A percentile compares a stretch with the other conserved stretches of the same genome.
Evolutionary conservation across 2,329 filamentous ascomycete genomes (phyloP).

Genomic region (Purpureocillium lavendulum): DNA sequence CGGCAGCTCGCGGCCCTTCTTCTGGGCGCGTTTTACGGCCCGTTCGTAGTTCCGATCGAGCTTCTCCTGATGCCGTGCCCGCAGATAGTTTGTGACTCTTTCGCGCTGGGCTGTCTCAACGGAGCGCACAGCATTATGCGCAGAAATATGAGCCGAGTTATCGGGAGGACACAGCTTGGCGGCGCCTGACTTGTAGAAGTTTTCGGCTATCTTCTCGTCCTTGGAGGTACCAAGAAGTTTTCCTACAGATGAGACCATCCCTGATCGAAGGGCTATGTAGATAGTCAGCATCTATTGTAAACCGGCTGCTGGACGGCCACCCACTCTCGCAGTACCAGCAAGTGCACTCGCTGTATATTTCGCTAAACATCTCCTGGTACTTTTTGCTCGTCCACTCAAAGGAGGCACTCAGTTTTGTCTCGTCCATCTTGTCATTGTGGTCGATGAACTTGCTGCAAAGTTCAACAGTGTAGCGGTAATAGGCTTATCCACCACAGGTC

Average conservation of each 20-base stretch:
- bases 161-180: conserved; percentile 43
- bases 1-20: conserved; percentile 39
- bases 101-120: conserved; percentile 5
- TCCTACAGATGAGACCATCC: conserved; percentile 12
- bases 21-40: conserved; percentile 40
- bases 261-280: conserved; percentile 1
- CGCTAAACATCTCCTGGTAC: conserved; percentile 56
- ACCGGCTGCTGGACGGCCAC: not conserved
- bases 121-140: conserved; percentile 56
- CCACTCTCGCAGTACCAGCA: conserved; percentile 68
- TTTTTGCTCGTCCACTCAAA: conserved; percentile 64
- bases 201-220: conserved; percentile 20
- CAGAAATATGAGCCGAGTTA: conserved; percentile 61
- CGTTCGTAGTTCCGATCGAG: conserved; percentile 49
- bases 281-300: not conserved
- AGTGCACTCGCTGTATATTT: conserved; percentile 65
- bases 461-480: conserved; percentile 48
- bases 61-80: conserved; percentile 16
- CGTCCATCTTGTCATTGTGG: conserved; percentile 78
- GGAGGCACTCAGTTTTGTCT: conserved; percentile 49
- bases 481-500: too few species aligned
- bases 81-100: not conserved
- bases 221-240: conserved; percentile 6
- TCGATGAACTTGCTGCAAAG: conserved; percentile 55
- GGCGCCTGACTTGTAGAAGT: conserved; percentile 38